These are phyloP conservation scores for Fusarium anthophilum DNA, from an alignment of 2,329 filamentous ascomycete genomes.

Conservation along the genomic window DNA sequence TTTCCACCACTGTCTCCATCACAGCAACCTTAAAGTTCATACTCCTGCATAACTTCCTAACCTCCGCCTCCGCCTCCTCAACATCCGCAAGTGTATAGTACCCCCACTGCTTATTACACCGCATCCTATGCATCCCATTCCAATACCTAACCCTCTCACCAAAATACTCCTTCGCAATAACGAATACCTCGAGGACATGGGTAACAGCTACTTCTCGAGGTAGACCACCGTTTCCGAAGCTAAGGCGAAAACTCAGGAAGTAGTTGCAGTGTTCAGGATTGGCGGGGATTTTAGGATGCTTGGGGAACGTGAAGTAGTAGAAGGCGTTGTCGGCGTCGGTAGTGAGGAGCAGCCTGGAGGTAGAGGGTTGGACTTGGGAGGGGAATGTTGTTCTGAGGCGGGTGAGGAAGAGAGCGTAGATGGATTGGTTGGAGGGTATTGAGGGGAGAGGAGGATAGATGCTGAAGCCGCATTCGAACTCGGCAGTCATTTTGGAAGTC, in stretches of 20 bases:
- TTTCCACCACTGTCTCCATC: not conserved
- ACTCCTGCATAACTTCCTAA: not conserved
- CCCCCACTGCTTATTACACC: not conserved
- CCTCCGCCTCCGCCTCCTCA: not conserved
- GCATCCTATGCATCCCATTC: not conserved
- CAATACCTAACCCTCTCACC: not conserved
- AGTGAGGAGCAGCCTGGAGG: not conserved
- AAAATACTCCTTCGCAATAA: not conserved
- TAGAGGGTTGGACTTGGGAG: not conserved
- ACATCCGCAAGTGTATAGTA: not conserved
- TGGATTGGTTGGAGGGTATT: not conserved
- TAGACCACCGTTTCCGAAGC: not conserved
- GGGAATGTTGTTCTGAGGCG: not conserved
- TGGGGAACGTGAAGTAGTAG: not conserved
- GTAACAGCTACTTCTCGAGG: not conserved
- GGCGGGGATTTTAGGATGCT: not conserved
- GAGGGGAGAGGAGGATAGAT: not conserved
- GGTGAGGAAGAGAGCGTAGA: not conserved
- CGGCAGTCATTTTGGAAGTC: not conserved
- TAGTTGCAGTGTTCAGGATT: not conserved
- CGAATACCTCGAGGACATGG: not conserved
- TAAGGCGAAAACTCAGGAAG: not conserved
- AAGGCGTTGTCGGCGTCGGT: not conserved
- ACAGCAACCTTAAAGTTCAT: not conserved
- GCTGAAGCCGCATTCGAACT: conserved; percentile 2